Evolutionary conservation across 73 alveolate genomes (phyloP).

Genomic region (Stentor roeselii): DNA sequence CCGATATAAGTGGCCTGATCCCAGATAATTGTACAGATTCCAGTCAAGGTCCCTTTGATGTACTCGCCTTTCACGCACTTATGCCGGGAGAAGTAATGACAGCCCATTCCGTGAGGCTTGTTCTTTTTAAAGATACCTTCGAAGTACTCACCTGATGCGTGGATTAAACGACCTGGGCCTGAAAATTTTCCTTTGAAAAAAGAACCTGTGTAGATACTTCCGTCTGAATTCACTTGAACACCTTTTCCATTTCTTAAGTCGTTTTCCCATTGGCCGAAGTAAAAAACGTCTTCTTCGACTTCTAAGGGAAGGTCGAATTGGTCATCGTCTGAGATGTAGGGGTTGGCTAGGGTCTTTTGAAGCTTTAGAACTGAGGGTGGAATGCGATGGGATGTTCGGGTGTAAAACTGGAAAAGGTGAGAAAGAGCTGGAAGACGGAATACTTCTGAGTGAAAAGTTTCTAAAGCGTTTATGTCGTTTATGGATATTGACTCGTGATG

Average conservation of each 20-base stretch:
- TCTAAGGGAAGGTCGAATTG: neutral
- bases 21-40: neutral
- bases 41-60: neutral
- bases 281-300: neutral
- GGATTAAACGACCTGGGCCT: neutral
- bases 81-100: neutral
- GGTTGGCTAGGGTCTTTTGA: neutral
- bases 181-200: neutral
- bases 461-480: neutral
- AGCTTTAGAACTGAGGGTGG: neutral
- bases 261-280: constrained; percentile 23
- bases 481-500: neutral
- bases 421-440: neutral
- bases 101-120: neutral
- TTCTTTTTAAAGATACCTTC: neutral
- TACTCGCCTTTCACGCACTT: neutral
- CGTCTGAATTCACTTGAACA: neutral
- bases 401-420: neutral
- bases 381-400: neutral
- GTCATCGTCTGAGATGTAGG: neutral
- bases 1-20: neutral
- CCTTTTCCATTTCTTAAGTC: constrained; percentile 4
- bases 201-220: neutral
- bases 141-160: neutral
- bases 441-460: neutral